Evolutionary conservation across 2,329 filamentous ascomycete species (phyloP).

Genomic region (Talaromyces albobiverticillius): DNA sequence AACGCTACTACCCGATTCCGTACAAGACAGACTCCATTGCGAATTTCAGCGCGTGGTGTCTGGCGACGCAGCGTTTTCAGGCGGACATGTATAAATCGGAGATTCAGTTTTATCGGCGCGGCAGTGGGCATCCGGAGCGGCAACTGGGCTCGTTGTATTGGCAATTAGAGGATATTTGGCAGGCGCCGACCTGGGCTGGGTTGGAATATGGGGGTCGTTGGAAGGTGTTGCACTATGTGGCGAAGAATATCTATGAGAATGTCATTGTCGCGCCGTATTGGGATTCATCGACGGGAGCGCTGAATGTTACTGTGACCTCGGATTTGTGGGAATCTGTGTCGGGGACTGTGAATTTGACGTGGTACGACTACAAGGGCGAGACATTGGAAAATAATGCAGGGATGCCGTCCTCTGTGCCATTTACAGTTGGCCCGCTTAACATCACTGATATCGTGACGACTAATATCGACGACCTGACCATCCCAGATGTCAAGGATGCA

Average conservation of each 20-base stretch:
- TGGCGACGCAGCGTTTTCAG: conserved; percentile 63
- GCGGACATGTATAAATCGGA: conserved; percentile 60
- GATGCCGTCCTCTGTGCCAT: conserved; percentile 30
- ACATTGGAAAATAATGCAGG: conserved; percentile 36
- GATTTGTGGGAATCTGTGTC: conserved; percentile 53
- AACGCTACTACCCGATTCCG: conserved; percentile 57
- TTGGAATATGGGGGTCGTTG: conserved; percentile 63
- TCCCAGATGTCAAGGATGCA: conserved; percentile 33
- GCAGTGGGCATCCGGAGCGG: conserved; percentile 55
- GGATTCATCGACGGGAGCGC: conserved; percentile 48
- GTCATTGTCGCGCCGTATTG: conserved; percentile 60
- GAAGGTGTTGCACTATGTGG: conserved; percentile 61
- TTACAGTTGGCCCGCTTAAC: conserved; percentile 52
- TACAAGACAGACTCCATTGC: conserved; percentile 51
- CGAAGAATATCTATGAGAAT: conserved; percentile 56
- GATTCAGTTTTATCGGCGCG: conserved; percentile 61
- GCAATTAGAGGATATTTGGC: conserved; percentile 66
- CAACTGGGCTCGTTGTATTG: conserved; percentile 62
- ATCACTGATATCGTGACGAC: conserved; percentile 47
- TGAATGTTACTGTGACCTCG: conserved; percentile 56
- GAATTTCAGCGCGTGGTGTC: conserved; percentile 62
- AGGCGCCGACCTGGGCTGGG: conserved; percentile 62
- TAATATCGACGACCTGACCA: conserved; percentile 35
- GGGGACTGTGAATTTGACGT: conserved; percentile 49
- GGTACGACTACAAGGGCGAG: conserved; percentile 52